phyloP scores from a whole-genome alignment of 371 early-diverging fungal genomes.

The Rhizopus arrhizus region DNA sequence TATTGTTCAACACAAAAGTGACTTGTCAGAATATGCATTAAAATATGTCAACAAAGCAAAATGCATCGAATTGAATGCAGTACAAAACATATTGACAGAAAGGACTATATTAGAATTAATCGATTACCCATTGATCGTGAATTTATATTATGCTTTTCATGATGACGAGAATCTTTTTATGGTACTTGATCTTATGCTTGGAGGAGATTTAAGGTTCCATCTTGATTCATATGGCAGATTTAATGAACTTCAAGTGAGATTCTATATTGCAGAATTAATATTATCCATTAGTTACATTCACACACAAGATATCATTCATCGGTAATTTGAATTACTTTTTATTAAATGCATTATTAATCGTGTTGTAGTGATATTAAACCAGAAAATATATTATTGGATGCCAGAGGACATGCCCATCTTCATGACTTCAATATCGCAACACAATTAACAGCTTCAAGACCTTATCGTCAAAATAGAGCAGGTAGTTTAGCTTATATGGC shows the following conservation, averaged over 20 bases:
- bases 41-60: slow-evolving; percentile 62
- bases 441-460: slow-evolving; percentile 54
- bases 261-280: slow-evolving; percentile 77
- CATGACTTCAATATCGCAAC: slow-evolving; percentile 89
- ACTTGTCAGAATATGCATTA: slow-evolving; percentile 55
- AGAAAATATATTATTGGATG: slow-evolving; percentile 93
- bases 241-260: slow-evolving; percentile 73
- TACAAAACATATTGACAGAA: slow-evolving; percentile 60
- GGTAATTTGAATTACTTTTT: slow-evolving; percentile 35
- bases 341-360: background rate
- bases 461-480: slow-evolving; percentile 59
- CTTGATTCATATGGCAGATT: slow-evolving; percentile 63
- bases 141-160: slow-evolving; percentile 78
- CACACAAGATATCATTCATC: slow-evolving; percentile 56
- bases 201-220: slow-evolving; percentile 87
- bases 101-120: slow-evolving; percentile 53
- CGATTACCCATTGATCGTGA: slow-evolving; percentile 60
- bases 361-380: slow-evolving; percentile 89
- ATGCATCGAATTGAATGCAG: slow-evolving; percentile 56
- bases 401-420: slow-evolving; percentile 79
- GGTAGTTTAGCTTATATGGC: slow-evolving; percentile 80
- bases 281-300: slow-evolving; percentile 74
- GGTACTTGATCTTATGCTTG: slow-evolving; percentile 80
- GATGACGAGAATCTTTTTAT: slow-evolving; percentile 80
- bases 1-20: slow-evolving; percentile 81